A percentile compares a stretch with the other conserved stretches of the same genome.
These are phyloP conservation scores for Syzygium malaccense DNA, from an alignment of 441 rosid genomes.

Conservation along the genomic window DNA sequence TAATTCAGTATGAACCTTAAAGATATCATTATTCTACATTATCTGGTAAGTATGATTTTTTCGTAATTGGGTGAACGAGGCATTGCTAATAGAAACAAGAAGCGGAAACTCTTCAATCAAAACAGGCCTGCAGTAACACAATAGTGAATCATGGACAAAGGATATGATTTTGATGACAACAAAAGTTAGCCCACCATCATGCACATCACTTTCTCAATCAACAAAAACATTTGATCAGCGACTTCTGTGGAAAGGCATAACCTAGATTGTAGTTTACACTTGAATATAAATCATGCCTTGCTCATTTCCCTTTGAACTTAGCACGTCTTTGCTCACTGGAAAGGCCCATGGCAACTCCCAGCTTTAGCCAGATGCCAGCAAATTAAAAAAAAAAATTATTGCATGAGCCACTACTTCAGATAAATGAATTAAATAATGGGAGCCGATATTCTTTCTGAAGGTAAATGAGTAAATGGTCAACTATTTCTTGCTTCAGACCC, in stretches of 20 bases:
- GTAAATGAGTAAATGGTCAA: not conserved
- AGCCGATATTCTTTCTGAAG: not conserved
- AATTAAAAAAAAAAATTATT: not conserved
- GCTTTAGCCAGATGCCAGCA: not conserved
- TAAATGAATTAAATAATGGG: not conserved
- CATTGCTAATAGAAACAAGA: not conserved
- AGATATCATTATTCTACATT: not conserved
- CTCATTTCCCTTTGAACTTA: not conserved
- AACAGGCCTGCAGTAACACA: not conserved
- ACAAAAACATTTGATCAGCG: not conserved
- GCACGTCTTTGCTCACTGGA: not conserved
- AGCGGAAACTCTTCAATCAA: not conserved
- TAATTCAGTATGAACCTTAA: not conserved
- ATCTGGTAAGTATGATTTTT: not conserved
- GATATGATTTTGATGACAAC: not conserved
- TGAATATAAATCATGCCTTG: not conserved
- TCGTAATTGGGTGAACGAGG: not conserved
- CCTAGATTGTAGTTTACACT: not conserved
- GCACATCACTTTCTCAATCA: not conserved
- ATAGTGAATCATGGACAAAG: not conserved
- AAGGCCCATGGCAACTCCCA: not conserved
- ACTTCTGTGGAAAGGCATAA: not conserved
- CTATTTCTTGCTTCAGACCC: not conserved
- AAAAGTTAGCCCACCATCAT: not conserved
- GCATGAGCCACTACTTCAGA: not conserved